Percentiles rank a stretch among this genome's conserved stretches.
Evolutionary conservation across 148 eudicot genomes (phyloP).

Genomic region (Vaccinium macrocarpon): DNA sequence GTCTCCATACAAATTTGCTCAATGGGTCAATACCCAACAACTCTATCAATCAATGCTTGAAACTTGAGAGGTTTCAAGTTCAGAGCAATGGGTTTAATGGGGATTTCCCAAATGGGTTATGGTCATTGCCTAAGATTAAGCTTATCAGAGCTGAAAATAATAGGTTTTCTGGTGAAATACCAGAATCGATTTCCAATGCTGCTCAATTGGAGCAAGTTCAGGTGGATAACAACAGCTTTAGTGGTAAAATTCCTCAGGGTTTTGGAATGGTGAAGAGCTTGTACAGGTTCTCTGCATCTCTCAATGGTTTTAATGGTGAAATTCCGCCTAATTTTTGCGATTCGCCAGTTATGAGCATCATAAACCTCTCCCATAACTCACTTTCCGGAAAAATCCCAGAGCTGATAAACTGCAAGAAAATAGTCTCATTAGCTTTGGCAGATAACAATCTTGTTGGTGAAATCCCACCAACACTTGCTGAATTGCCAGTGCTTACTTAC

Average conservation of each 20-base stretch:
- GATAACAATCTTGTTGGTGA: slow-evolving; percentile 59
- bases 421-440: slow-evolving; percentile 75
- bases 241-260: slow-evolving; percentile 61
- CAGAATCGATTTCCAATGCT: slow-evolving; percentile 59
- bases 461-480: slow-evolving; percentile 71
- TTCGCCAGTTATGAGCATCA: slow-evolving; percentile 87
- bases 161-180: slow-evolving; percentile 64
- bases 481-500: slow-evolving; percentile 78
- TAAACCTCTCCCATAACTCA: slow-evolving; percentile 66
- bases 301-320: slow-evolving; percentile 59
- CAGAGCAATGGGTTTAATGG: slow-evolving; percentile 79
- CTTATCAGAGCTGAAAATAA: slow-evolving; percentile 89
- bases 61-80: slow-evolving; percentile 71
- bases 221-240: slow-evolving; percentile 86
- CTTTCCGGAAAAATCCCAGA: slow-evolving; percentile 68
- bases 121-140: slow-evolving; percentile 76
- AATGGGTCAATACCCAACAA: slow-evolving; percentile 53
- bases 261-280: slow-evolving; percentile 66
- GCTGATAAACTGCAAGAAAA: slow-evolving; percentile 55
- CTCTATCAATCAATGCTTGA: slow-evolving; percentile 47
- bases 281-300: slow-evolving; percentile 88
- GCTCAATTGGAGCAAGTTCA: slow-evolving; percentile 82
- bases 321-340: slow-evolving; percentile 83
- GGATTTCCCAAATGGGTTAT: slow-evolving; percentile 63
- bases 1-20: slow-evolving; percentile 66